Conservation (phyloP, 1,139 yeast species). For the Protomyces gravidus region DNA sequence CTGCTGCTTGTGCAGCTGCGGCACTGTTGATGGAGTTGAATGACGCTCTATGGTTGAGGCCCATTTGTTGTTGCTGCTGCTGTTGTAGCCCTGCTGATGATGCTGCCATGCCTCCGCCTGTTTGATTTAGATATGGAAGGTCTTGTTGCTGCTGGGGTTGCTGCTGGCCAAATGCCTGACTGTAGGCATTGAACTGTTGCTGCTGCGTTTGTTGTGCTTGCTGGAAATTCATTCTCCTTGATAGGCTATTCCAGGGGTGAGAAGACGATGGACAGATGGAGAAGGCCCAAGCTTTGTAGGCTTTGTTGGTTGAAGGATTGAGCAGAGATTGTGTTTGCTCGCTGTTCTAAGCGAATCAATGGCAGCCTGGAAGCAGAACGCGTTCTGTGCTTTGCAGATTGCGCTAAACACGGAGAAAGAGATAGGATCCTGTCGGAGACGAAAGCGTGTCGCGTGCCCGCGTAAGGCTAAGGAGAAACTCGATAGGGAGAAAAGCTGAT, state of each 20-base stretch:
- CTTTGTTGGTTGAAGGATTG: too few relatives aligned
- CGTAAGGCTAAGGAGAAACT: too few relatives aligned
- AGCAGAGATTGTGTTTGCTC: too few relatives aligned
- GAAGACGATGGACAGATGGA: neutral
- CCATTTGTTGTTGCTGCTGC: slow-evolving; percentile 1
- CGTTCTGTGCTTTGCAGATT: too few relatives aligned
- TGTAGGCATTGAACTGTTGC: slow-evolving; percentile 15
- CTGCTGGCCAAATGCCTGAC: slow-evolving; percentile 4
- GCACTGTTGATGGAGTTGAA: slow-evolving; percentile 7
- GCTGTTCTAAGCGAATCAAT: too few relatives aligned
- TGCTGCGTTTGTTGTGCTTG: slow-evolving; percentile 5
- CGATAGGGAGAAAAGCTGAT: too few relatives aligned
- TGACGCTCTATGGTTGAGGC: slow-evolving; percentile 10
- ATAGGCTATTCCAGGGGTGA: neutral
- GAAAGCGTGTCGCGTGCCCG: too few relatives aligned
- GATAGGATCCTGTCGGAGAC: too few relatives aligned
- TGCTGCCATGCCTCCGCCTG: neutral
- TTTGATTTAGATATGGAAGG: slow-evolving; percentile 14
- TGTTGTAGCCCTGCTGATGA: neutral
- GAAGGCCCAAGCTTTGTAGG: too few relatives aligned
- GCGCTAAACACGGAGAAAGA: too few relatives aligned
- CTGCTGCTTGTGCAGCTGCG: slow-evolving; percentile 2
- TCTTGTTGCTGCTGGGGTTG: slow-evolving; percentile 15
- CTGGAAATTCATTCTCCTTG: neutral
- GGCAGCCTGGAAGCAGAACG: too few relatives aligned